Evolutionary conservation across 257 asterid genomes (phyloP).

Genomic region (Nicotiana otophora): DNA sequence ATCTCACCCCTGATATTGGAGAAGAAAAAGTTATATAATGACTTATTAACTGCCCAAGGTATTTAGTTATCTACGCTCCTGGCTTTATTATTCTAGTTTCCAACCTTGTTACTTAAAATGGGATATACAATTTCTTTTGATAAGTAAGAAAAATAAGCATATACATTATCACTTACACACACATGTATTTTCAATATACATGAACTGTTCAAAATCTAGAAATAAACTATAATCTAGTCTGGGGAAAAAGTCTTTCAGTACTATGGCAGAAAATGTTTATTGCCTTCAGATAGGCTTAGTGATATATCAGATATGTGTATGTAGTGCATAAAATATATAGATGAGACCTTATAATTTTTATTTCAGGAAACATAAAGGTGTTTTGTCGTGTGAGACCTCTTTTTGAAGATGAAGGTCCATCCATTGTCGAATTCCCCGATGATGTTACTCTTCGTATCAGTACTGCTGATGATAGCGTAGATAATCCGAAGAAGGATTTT

Average conservation of each 20-base stretch:
- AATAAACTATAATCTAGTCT: slow-evolving; percentile 8
- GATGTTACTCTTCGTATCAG: slow-evolving; percentile 62
- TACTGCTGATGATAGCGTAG: slow-evolving; percentile 66
- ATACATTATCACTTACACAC: background rate
- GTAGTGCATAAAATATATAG: slow-evolving; percentile 10
- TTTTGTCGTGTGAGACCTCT: slow-evolving; percentile 93
- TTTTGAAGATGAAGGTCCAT: slow-evolving; percentile 91
- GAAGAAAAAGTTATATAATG: slow-evolving; percentile 85
- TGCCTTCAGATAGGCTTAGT: background rate
- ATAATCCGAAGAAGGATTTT: slow-evolving; percentile 92
- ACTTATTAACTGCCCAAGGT: slow-evolving; percentile 92
- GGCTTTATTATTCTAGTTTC: background rate
- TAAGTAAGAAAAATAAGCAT: background rate
- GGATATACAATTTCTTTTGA: background rate
- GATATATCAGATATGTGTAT: background rate
- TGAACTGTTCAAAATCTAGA: slow-evolving; percentile 2
- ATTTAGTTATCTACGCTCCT: slow-evolving; percentile 18
- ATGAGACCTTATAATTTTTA: slow-evolving; percentile 22
- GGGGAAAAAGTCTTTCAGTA: background rate
- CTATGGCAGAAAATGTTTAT: background rate
- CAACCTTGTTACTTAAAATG: background rate
- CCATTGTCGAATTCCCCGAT: slow-evolving; percentile 85
- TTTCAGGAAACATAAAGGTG: slow-evolving; percentile 86
- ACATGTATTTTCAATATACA: background rate
- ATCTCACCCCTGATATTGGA: slow-evolving; percentile 77